phyloP scores from a whole-genome alignment of 1,139 yeast genomes.

The Sugiyamaella grinbergsii region DNA sequence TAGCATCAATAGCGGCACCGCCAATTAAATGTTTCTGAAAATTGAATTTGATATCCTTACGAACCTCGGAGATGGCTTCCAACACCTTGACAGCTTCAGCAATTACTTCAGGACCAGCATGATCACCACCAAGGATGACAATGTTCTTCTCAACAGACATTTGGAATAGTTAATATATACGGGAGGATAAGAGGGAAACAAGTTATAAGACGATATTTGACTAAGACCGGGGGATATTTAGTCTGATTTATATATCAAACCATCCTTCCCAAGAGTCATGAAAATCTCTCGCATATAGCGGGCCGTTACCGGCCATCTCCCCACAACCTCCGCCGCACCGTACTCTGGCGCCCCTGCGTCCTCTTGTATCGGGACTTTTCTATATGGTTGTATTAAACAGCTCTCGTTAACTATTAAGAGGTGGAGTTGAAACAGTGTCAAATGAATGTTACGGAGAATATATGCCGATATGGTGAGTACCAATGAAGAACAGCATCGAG shows the following conservation, averaged over 20 bases:
- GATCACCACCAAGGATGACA: slow-evolving; percentile 94
- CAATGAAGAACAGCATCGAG: no score
- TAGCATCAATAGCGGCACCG: slow-evolving; percentile 97
- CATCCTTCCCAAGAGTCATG: slow-evolving; percentile 4
- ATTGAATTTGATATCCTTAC: slow-evolving; percentile 66
- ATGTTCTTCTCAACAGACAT: slow-evolving; percentile 56
- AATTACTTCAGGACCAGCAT: slow-evolving; percentile 89
- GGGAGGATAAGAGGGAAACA: not conserved
- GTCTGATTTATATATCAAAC: not conserved
- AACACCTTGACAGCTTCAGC: slow-evolving; percentile 91
- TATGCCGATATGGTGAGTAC: no score
- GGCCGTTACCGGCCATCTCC: slow-evolving; percentile 17
- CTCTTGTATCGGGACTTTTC: no score
- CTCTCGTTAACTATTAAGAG: no score
- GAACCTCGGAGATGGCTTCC: slow-evolving; percentile 66
- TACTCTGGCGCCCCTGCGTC: no score
- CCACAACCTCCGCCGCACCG: slow-evolving; percentile 4
- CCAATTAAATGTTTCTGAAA: slow-evolving; percentile 87
- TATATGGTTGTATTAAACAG: no score
- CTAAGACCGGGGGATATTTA: no score
- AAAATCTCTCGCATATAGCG: slow-evolving; percentile 6
- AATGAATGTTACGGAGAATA: no score
- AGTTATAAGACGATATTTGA: not conserved
- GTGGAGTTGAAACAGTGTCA: no score
- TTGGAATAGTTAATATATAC: not conserved